phyloP scores from a whole-genome alignment of 495 filamentous ascomycete genomes.

The Lepraria neglecta region DNA sequence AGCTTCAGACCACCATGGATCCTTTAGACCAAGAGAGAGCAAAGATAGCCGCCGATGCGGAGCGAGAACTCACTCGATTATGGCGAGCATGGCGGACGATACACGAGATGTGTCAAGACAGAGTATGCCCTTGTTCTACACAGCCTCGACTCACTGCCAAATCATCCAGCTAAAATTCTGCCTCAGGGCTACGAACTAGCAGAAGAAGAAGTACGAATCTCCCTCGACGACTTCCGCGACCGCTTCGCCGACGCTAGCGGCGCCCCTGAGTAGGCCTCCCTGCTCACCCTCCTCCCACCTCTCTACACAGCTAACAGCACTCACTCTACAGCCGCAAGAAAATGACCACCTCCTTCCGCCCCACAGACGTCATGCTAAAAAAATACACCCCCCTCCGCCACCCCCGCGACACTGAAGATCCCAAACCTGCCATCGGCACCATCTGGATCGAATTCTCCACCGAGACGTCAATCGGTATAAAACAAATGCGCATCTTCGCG shows the following conservation, averaged over 20 bases:
- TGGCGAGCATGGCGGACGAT: slow-evolving; percentile 87
- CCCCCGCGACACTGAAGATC: slow-evolving; percentile 53
- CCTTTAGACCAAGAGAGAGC: slow-evolving; percentile 51
- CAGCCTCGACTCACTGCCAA: background rate
- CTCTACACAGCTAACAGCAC: slow-evolving; percentile 30
- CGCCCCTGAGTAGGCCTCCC: slow-evolving; percentile 55
- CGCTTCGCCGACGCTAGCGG: slow-evolving; percentile 65
- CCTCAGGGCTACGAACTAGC: slow-evolving; percentile 82
- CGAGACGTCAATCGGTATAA: slow-evolving; percentile 72
- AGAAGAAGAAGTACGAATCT: slow-evolving; percentile 79
- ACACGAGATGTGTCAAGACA: slow-evolving; percentile 79
- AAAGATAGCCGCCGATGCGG: slow-evolving; percentile 47
- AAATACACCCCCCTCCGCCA: slow-evolving; percentile 68
- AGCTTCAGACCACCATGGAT: slow-evolving; percentile 18
- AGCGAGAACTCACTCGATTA: slow-evolving; percentile 62
- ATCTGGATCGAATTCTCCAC: slow-evolving; percentile 90
- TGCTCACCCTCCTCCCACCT: slow-evolving; percentile 2
- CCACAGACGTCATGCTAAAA: slow-evolving; percentile 71
- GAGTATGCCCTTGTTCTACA: slow-evolving; percentile 46
- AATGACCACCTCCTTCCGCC: slow-evolving; percentile 81
- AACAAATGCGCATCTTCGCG: slow-evolving; percentile 84
- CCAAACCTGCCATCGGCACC: slow-evolving; percentile 65
- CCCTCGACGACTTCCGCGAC: slow-evolving; percentile 64
- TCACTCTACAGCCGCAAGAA: slow-evolving; percentile 56
- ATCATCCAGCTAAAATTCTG: slow-evolving; percentile 15